These are phyloP conservation scores for Helicocarpus griseus DNA, from an alignment of 2,329 filamentous ascomycete species.

Conservation along the genomic window DNA sequence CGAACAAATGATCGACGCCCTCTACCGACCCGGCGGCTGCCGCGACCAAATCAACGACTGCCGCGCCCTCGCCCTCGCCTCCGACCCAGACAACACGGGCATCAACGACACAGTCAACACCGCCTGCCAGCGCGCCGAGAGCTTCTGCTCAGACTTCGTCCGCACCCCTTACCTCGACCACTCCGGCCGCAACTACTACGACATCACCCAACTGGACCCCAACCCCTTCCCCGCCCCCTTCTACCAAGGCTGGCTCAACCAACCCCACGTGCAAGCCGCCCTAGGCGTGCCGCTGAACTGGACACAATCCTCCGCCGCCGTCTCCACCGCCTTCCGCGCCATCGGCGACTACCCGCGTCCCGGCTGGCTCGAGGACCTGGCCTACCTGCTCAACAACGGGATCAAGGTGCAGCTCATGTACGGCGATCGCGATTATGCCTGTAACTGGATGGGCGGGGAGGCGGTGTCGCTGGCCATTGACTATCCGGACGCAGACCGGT, in stretches of 20 bases:
- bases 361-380: conserved; percentile 26
- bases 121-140: conserved; percentile 36
- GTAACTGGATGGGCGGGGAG: conserved; percentile 51
- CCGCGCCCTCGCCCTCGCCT: conserved; percentile 35
- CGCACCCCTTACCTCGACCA: conserved; percentile 35
- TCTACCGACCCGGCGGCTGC: conserved; percentile 41
- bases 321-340: conserved; percentile 36
- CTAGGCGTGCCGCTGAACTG: conserved; percentile 54
- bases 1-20: conserved; percentile 34
- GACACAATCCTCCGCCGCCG: conserved; percentile 36
- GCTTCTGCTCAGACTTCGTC: conserved; percentile 32
- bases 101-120: conserved; percentile 37
- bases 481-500: conserved; percentile 35
- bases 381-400: conserved; percentile 40
- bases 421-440: conserved; percentile 45
- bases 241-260: conserved; percentile 48
- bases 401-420: conserved; percentile 44
- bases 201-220: conserved; percentile 42
- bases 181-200: conserved; percentile 45
- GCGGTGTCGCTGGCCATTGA: conserved; percentile 40
- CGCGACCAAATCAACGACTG: conserved; percentile 45
- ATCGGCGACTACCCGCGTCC: conserved; percentile 41
- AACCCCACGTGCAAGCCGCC: conserved; percentile 46
- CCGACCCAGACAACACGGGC: conserved; percentile 42
- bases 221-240: conserved; percentile 47